Conservation (phyloP, 2,329 filamentous ascomycete species). For the Botrytis medusae region DNA sequence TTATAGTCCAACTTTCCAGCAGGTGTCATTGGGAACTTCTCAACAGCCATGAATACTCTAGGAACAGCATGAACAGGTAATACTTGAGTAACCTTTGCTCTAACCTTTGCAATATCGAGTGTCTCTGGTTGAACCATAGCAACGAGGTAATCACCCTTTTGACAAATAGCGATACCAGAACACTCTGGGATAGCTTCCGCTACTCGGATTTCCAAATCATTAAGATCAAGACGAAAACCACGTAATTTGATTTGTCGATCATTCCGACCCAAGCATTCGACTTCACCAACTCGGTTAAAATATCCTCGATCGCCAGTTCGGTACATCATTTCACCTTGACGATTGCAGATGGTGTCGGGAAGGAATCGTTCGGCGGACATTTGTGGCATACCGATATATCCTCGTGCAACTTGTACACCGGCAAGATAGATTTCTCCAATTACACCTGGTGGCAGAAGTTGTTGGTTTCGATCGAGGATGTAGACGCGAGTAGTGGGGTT, state of each 20-base stretch:
- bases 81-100: conserved; percentile 23
- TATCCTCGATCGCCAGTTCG: conserved; percentile 46
- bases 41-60: conserved; percentile 31
- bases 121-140: conserved; percentile 35
- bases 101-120: neutral
- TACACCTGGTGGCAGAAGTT: conserved; percentile 39
- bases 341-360: conserved; percentile 35
- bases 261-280: conserved; percentile 44
- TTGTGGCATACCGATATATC: conserved; percentile 44
- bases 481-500: conserved; percentile 43
- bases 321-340: conserved; percentile 41
- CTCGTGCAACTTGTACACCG: conserved; percentile 45
- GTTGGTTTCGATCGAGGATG: conserved; percentile 43
- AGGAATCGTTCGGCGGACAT: conserved; percentile 39
- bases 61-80: conserved; percentile 38
- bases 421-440: conserved; percentile 46
- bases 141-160: conserved; percentile 35
- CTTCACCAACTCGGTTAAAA: conserved; percentile 42
- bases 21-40: conserved; percentile 38
- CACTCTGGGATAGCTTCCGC: conserved; percentile 22
- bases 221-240: conserved; percentile 44
- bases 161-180: conserved; percentile 35
- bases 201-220: conserved; percentile 42
- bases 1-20: conserved; percentile 42
- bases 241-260: conserved; percentile 46